Base-by-base conservation (phyloP, 805 yeast species). In the Starmera caribaea region DNA sequence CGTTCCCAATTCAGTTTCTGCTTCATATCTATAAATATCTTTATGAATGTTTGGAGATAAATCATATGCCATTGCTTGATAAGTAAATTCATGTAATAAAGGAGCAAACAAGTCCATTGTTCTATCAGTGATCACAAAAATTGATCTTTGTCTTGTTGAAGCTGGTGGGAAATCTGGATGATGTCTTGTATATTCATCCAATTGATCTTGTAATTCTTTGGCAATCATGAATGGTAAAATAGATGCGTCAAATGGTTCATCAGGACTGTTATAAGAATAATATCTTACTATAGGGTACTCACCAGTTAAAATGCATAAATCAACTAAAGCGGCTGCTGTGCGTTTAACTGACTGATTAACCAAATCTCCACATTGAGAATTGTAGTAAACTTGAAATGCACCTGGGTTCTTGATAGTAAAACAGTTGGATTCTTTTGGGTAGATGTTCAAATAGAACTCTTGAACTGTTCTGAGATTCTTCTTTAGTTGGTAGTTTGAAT, bases 51-150 rank as follows among this genome's bases (percentile, higher is more conserved):
- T 53, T 30, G 65, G 73, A 27, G 62, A 69, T 24, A 81, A 61
- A 58, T 90, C 98, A 63, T 81, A 81, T 15, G 89, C 82, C 84
- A 89, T 79, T 5, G 97, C 89, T 61, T 90, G 95, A 59, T 89
- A 92, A 17, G 81, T 75, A 59, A 89, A 86, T 56, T 87, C 96
- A 58, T 92, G 97, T 40, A 89, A 61, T 36, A 92, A 57, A 0
- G 97, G 96, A 7, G 92, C 83, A 50, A 75, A 74, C 37, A 82
- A 65, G 57, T 94, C 98, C 55, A 88, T 56, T 2, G 95, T 71
- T 45, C 99, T 70, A 59, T 92, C 98, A 2, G 84, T 67, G 15
- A 92, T 75, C 29, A 92, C 59, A 46, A 90, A 69, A 0, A 84
- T 69, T 0, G 96, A 73, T 45, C 92, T 69, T 16, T 86, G 85